Evolutionary conservation across 495 filamentous ascomycete genomes (phyloP), one percentile per base, ranked within the genome.

Genomic region (Cryomyces minteri): DNA sequence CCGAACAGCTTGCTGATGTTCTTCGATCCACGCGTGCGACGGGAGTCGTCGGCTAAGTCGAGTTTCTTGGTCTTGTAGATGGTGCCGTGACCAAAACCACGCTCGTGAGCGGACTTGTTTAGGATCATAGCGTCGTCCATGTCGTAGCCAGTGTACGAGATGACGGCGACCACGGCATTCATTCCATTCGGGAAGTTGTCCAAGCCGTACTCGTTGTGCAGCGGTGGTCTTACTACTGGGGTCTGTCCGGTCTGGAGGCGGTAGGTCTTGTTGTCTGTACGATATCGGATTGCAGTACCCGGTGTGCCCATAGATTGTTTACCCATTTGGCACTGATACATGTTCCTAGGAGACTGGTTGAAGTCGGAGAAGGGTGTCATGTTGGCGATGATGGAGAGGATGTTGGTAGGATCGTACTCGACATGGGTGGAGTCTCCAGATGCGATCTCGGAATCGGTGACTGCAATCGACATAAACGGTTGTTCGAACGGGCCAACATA

Each of bases 111-210:
- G 10, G 88, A 95, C 60, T 98, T 98, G 68, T 95, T 95, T 56
- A 98, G 71, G 53, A 98, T 95, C 90, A 98, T 98, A 60, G 90
- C 90, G 65, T 98, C 90, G 68, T 98, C 90, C 90, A 98, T 96
- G 70, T 98, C 90, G 60, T 95, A 96, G 39, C 88, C 90, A 5
- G 90, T 96, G 64, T 98, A 98, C 4, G 90, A 94, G 47, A 98
- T 93, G 58, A 98, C 93, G 44, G 90, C 90, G 46, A 98, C 90
- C 29, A 98, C 74, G 6, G 88, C 86, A 59, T 98, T 98, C 54
- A 74, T 87, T n/a, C 90, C 90, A 57, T 96, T 94, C 43, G 90
- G 90, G 62, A 94, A 98, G 67, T 96, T 95, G 62, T 98, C 90
- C 46, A 98, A 76, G 12, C 88, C 90, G 56, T 96, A 98, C 33